Base-by-base conservation (phyloP, 2,329 filamentous ascomycete species). In the Colletotrichum gloeosporioides region DNA sequence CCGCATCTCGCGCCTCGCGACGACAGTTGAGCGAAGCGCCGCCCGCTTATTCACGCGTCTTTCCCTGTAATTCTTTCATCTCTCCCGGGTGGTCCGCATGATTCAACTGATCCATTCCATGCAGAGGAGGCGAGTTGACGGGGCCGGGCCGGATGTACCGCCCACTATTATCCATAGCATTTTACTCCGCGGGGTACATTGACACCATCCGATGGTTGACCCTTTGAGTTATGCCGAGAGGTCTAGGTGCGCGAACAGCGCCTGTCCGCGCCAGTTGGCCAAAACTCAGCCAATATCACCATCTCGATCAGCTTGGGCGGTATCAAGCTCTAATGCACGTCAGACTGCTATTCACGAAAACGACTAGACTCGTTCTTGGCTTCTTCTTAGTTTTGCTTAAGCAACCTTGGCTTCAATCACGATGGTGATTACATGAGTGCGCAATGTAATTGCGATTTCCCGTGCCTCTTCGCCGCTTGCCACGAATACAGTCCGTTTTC, bases 21-120 rank as follows among this genome's bases (percentile, higher is more conserved):
- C 27, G 8, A 63, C 18, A 7, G 68, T 18, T 36, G 25, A 13
- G 63, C 57, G 29, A 61, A 31, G n/a, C 16, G 27, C n/a, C 22
- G 18, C 22, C 67, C 25, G 67, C 53, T 36, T 68, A 27, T 22
- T 57, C 49, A 59, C 65, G 7, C 15, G n/a, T 7, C 36, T 12
- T 8, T 15, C 32, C 32, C 13, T 53, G 36, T 36, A 6, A 13
- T 8, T 32, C 22, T 10, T 34, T 59, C 29, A 44, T 49, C 59
- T 32, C 53, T 69, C 34, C 57, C 44, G 69, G 25, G 8, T 59
- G 7, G 9, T 44, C 73, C 57, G 73, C 73, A 61, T 69, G 57
- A 76, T 73, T 49, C 44, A 25, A 73, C 63, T 68, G 69, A 32
- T 67, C 16, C 32, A n/a, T n/a, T 59, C 44, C 70, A 69, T 69